phyloP scores from a whole-genome alignment of 164 flowering plant species.

The Umbellularia californica region DNA sequence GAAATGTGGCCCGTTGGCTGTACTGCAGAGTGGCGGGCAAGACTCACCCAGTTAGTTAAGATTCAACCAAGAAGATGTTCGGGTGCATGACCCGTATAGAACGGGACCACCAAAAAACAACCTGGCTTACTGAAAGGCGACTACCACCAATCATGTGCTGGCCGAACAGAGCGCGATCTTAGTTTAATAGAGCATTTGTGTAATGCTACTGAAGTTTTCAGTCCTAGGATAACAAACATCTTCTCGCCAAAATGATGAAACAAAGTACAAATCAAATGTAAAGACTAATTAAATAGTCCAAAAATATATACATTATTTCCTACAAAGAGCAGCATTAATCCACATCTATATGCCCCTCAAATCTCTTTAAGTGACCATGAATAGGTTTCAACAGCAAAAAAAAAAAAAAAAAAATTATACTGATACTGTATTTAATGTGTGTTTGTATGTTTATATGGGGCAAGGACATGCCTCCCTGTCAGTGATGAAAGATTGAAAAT shows the following conservation, averaged over 20 bases:
- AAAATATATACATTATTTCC: background rate
- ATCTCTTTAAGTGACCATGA: background rate
- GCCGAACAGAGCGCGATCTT: background rate
- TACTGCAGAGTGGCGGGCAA: background rate
- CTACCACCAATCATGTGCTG: background rate
- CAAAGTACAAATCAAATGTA: background rate
- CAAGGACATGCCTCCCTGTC: background rate
- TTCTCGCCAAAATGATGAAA: background rate
- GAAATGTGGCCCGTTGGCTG: background rate
- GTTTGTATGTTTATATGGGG: background rate
- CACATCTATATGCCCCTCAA: background rate
- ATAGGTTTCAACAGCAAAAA: too few relatives aligned
- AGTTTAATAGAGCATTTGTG: background rate
- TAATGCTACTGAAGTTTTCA: too few relatives aligned
- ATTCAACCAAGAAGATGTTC: too few relatives aligned
- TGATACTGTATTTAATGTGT: background rate
- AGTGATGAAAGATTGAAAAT: background rate
- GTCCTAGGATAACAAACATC: too few relatives aligned
- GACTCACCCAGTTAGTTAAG: background rate
- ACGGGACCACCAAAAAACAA: background rate
- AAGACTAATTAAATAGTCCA: too few relatives aligned
- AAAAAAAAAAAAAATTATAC: background rate
- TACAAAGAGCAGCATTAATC: background rate
- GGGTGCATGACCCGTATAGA: background rate
- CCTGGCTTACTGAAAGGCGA: background rate